Percentiles rank a stretch among this genome's conserved stretches.
Conservation (phyloP, 2,329 filamentous ascomycete genomes). For the Alternaria panax region DNA sequence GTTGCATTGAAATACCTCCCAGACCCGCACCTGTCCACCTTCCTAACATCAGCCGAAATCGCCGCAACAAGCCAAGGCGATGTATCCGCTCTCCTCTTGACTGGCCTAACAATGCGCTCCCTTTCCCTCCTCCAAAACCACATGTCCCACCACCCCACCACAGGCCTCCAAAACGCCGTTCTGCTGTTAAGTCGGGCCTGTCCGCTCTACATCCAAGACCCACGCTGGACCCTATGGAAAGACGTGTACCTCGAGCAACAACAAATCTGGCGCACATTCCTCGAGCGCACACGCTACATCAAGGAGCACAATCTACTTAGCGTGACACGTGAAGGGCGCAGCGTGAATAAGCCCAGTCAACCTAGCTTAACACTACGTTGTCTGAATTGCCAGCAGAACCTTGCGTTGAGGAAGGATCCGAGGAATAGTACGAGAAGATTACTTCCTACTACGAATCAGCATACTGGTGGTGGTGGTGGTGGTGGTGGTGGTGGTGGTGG, state of each 20-base stretch:
- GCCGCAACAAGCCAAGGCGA: slow-evolving; percentile 71
- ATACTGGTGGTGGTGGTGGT: not conserved
- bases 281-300: slow-evolving; percentile 78
- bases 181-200: slow-evolving; percentile 76
- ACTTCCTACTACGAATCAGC: slow-evolving; percentile 21
- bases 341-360: slow-evolving; percentile 67
- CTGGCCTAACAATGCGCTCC: slow-evolving; percentile 74
- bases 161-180: slow-evolving; percentile 78
- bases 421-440: slow-evolving; percentile 25
- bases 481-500: not conserved
- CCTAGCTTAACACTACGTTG: slow-evolving; percentile 78
- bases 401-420: slow-evolving; percentile 53
- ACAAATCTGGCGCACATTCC: slow-evolving; percentile 74
- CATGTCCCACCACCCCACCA: slow-evolving; percentile 70
- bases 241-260: slow-evolving; percentile 75
- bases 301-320: slow-evolving; percentile 76
- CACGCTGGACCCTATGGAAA: slow-evolving; percentile 77
- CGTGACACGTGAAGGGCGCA: slow-evolving; percentile 66
- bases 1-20: slow-evolving; percentile 77
- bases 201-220: slow-evolving; percentile 78
- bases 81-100: slow-evolving; percentile 78
- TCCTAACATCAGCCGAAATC: slow-evolving; percentile 62
- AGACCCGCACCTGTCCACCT: slow-evolving; percentile 55
- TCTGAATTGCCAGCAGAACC: slow-evolving; percentile 71
- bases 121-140: slow-evolving; percentile 80